These are phyloP conservation scores for Maudiozyma serrabonitensis DNA, from an alignment of 805 yeast genomes.

Conservation along the genomic window DNA sequence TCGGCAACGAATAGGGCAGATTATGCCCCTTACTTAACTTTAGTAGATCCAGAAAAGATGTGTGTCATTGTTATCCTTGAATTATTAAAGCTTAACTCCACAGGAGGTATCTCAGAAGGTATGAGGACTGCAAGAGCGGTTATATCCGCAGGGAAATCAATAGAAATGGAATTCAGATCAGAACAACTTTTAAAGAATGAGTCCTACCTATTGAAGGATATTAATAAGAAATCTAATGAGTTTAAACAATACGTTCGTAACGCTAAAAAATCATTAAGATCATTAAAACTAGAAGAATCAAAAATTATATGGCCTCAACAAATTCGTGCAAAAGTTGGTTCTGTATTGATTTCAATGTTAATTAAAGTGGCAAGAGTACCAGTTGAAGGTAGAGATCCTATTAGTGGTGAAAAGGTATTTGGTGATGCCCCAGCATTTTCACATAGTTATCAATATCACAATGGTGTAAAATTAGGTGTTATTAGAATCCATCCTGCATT, in stretches of 20 bases:
- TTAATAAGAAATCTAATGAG: constrained; percentile 38
- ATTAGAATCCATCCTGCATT: constrained; percentile 65
- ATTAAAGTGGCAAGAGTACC: constrained; percentile 75
- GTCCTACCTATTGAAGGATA: constrained; percentile 43
- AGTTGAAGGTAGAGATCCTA: constrained; percentile 74
- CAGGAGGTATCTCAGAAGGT: constrained; percentile 71
- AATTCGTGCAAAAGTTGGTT: constrained; percentile 66
- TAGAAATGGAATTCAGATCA: constrained; percentile 75
- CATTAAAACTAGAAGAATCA: constrained; percentile 29
- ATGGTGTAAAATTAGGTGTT: constrained; percentile 75
- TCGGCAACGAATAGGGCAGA: constrained; percentile 29
- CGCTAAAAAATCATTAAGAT: constrained; percentile 31
- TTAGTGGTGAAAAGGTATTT: constrained; percentile 51
- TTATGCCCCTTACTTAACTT: constrained; percentile 68
- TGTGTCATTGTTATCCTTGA: constrained; percentile 81
- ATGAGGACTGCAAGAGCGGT: constrained; percentile 79
- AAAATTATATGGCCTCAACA: constrained; percentile 46
- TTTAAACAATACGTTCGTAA: constrained; percentile 34
- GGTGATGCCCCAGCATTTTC: constrained; percentile 85
- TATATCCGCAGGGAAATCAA: constrained; percentile 68
- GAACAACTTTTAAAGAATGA: constrained; percentile 54
- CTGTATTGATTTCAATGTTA: constrained; percentile 62
- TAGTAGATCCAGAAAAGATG: constrained; percentile 72
- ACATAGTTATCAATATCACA: constrained; percentile 74
- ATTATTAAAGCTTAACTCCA: constrained; percentile 58